Percentiles rank a stretch among this genome's conserved stretches.
Conservation (phyloP, 2,329 filamentous ascomycete species). For the Cucurbitaria berberidis region DNA sequence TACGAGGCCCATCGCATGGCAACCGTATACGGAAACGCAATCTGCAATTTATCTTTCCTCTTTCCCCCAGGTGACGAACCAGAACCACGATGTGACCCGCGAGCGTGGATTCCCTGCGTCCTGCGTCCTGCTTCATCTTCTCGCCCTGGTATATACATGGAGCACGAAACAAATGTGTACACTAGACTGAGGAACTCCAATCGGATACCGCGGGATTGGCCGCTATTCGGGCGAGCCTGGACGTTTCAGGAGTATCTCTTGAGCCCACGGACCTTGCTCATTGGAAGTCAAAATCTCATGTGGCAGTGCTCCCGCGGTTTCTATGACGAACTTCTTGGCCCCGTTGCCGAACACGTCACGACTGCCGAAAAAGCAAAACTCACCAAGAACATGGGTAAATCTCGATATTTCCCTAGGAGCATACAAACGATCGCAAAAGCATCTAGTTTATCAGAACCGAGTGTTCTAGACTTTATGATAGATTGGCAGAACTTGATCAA, state of each 20-base stretch:
- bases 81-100: conserved; percentile 4
- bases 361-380: not conserved
- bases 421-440: not conserved
- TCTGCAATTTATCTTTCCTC: conserved; percentile 14
- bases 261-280: conserved; percentile 13
- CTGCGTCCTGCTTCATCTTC: not conserved
- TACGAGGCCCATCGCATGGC: conserved; percentile 17
- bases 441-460: not conserved
- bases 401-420: conserved; percentile 7
- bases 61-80: not conserved
- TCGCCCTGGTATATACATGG: conserved; percentile 7
- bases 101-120: conserved; percentile 10
- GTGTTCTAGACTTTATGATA: not conserved
- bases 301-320: conserved; percentile 16
- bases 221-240: conserved; percentile 23
- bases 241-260: conserved; percentile 28
- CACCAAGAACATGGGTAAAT: conserved; percentile 3
- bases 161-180: too few relatives aligned
- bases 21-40: conserved; percentile 17
- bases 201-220: conserved; percentile 11
- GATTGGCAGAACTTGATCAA: conserved; percentile 5
- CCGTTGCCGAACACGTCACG: not conserved
- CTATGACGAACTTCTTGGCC: conserved; percentile 15
- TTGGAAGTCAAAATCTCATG: conserved; percentile 18
- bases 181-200: too few relatives aligned